phyloP scores from a whole-genome alignment of 164 flowering plant genomes.

The Platanus orientalis region DNA sequence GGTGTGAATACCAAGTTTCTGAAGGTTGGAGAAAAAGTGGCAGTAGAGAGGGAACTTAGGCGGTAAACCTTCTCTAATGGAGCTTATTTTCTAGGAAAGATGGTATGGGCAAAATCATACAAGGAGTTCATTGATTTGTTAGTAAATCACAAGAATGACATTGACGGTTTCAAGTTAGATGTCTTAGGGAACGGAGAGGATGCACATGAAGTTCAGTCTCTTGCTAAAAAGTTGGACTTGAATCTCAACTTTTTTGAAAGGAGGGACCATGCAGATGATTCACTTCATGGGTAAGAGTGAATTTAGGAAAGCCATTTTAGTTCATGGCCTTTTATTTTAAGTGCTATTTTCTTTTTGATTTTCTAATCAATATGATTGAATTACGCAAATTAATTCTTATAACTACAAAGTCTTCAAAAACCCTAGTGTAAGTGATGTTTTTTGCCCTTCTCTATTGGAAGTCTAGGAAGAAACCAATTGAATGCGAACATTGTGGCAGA shows the following conservation, averaged over 20 bases:
- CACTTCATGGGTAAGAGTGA: too few species aligned
- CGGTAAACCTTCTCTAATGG: slow-evolving; percentile 85
- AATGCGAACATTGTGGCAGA: too few species aligned
- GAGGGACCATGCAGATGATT: slow-evolving; percentile 97
- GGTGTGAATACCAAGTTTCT: too few species aligned
- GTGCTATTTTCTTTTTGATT: neutral
- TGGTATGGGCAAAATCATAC: slow-evolving; percentile 99
- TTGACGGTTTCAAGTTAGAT: slow-evolving; percentile 80
- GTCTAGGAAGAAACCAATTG: too few species aligned
- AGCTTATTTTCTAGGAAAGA: slow-evolving; percentile 93
- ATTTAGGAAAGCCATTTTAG: neutral
- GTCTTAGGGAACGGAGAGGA: slow-evolving; percentile 97
- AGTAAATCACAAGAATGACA: slow-evolving; percentile 70
- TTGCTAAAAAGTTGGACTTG: slow-evolving; percentile 66
- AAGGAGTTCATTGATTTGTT: slow-evolving; percentile 81
- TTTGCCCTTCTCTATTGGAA: too few species aligned
- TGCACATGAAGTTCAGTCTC: slow-evolving; percentile 76
- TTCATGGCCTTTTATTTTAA: neutral
- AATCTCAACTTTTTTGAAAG: slow-evolving; percentile 80
- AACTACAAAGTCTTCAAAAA: too few species aligned
- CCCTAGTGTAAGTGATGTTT: slow-evolving; percentile 72
- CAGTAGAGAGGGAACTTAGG: slow-evolving; percentile 71
- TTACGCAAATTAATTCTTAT: slow-evolving; percentile 10
- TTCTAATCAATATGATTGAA: neutral
- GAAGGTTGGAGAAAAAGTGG: slow-evolving; percentile 87